These are phyloP conservation scores for Cyberlindnera japonica DNA, from an alignment of 805 yeast genomes.

Conservation along the genomic window DNA sequence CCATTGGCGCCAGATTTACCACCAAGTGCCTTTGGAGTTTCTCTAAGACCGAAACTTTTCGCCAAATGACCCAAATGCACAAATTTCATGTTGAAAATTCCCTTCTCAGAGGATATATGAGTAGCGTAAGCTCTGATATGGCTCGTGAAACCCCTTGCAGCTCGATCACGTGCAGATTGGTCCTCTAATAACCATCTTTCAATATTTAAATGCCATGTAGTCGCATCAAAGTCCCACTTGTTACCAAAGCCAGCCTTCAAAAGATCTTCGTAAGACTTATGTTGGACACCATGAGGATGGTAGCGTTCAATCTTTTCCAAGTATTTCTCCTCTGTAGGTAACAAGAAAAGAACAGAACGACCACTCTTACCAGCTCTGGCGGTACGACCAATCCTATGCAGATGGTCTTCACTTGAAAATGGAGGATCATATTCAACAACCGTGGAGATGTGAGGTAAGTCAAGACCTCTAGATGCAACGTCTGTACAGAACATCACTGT, in stretches of 20 bases:
- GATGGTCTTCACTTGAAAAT: constrained; percentile 87
- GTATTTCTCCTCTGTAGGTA: constrained; percentile 93
- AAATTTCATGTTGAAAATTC: constrained; percentile 71
- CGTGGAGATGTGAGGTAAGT: constrained; percentile 78
- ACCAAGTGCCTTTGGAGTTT: constrained; percentile 83
- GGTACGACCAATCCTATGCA: constrained; percentile 95
- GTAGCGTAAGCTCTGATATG: constrained; percentile 96
- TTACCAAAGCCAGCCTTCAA: constrained; percentile 38
- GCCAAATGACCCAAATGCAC: constrained; percentile 96
- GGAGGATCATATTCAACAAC: constrained; percentile 96
- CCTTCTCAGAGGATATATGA: constrained; percentile 77
- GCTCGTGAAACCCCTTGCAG: constrained; percentile 78
- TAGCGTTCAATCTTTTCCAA: constrained; percentile 54
- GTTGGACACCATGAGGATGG: constrained; percentile 54
- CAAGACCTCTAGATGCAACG: constrained; percentile 96
- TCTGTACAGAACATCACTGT: constrained; percentile 88
- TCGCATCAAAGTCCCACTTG: constrained; percentile 91
- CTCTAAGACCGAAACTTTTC: constrained; percentile 90
- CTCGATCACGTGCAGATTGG: constrained; percentile 52
- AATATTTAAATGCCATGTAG: constrained; percentile 89
- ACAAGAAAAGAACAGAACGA: constrained; percentile 66
- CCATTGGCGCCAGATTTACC: constrained; percentile 31
- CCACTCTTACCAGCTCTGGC: constrained; percentile 96
- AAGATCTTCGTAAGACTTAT: constrained; percentile 45
- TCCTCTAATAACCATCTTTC: constrained; percentile 87